These are phyloP conservation scores for Trypethelium eluteriae DNA, from an alignment of 495 filamentous ascomycete species.

Conservation along the genomic window DNA sequence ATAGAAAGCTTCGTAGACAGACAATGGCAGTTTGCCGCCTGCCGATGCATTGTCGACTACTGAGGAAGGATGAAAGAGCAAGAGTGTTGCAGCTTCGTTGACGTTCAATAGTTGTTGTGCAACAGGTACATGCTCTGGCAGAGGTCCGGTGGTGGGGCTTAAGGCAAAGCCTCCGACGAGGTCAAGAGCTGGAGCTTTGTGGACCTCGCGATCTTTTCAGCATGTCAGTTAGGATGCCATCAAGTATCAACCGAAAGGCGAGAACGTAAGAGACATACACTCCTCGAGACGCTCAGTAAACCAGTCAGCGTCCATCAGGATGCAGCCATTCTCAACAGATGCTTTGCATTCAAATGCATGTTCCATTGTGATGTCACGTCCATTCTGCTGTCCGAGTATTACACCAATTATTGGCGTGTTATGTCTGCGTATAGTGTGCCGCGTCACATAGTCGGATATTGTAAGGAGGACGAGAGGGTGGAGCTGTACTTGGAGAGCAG, in stretches of 20 bases:
- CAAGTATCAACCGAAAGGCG: neutral
- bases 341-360: slow-evolving; percentile 79
- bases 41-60: slow-evolving; percentile 42
- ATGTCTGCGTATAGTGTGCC: slow-evolving; percentile 70
- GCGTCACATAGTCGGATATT: slow-evolving; percentile 92
- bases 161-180: slow-evolving; percentile 95
- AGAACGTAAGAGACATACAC: slow-evolving; percentile 47
- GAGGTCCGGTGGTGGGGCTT: slow-evolving; percentile 63
- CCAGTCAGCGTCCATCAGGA: slow-evolving; percentile 58
- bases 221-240: neutral
- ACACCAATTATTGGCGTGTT: slow-evolving; percentile 74
- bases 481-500: slow-evolving; percentile 72
- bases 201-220: slow-evolving; percentile 49
- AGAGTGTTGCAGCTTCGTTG: slow-evolving; percentile 81
- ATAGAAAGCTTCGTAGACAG: slow-evolving; percentile 79
- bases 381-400: slow-evolving; percentile 82
- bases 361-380: slow-evolving; percentile 82
- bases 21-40: slow-evolving; percentile 77
- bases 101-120: slow-evolving; percentile 61
- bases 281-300: slow-evolving; percentile 74
- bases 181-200: slow-evolving; percentile 74
- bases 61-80: slow-evolving; percentile 69
- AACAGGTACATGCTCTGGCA: slow-evolving; percentile 57
- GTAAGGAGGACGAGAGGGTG: slow-evolving; percentile 93
- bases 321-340: slow-evolving; percentile 37